These are phyloP conservation scores for Leccinum truebloodii DNA, from an alignment of 768 basidiomycete species.

Conservation along the genomic window DNA sequence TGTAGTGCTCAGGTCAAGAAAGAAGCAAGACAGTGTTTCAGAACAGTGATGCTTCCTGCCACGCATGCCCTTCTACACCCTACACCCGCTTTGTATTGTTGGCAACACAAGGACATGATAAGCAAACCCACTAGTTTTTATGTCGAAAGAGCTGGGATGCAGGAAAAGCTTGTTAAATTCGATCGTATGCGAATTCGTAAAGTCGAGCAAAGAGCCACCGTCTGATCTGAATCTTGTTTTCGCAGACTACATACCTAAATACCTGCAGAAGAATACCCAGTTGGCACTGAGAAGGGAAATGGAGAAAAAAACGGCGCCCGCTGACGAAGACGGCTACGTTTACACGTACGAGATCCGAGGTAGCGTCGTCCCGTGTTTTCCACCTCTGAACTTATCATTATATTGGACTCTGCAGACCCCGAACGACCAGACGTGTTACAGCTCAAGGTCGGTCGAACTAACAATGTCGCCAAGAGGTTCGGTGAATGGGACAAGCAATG, in stretches of 20 bases:
- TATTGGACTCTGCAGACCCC: conserved; percentile 30
- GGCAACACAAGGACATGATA: conserved; percentile 61
- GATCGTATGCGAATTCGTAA: conserved; percentile 41
- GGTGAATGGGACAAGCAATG: conserved; percentile 85
- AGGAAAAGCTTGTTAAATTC: conserved; percentile 54
- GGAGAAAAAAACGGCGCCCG: conserved; percentile 50
- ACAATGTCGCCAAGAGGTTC: conserved; percentile 69
- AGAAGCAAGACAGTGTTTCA: conserved; percentile 56
- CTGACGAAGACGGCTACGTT: conserved; percentile 74
- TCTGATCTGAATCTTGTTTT: conserved; percentile 8
- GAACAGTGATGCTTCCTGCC: conserved; percentile 51
- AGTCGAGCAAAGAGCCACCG: neutral
- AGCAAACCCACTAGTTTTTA: conserved; percentile 55
- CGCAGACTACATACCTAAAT: conserved; percentile 69
- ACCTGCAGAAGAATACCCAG: conserved; percentile 62
- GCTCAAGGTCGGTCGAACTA: conserved; percentile 79
- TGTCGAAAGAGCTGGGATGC: conserved; percentile 41
- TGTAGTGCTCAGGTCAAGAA: conserved; percentile 68
- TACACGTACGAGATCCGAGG: conserved; percentile 82
- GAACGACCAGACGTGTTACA: conserved; percentile 45
- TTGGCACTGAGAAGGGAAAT: conserved; percentile 55
- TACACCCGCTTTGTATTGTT: conserved; percentile 50
- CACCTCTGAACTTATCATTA: neutral
- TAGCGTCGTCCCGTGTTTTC: conserved; percentile 28
- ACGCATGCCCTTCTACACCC: conserved; percentile 29